These are phyloP conservation scores for Lasiodiplodia hormozganensis DNA, from an alignment of 2,329 filamentous ascomycete species.

Conservation along the genomic window DNA sequence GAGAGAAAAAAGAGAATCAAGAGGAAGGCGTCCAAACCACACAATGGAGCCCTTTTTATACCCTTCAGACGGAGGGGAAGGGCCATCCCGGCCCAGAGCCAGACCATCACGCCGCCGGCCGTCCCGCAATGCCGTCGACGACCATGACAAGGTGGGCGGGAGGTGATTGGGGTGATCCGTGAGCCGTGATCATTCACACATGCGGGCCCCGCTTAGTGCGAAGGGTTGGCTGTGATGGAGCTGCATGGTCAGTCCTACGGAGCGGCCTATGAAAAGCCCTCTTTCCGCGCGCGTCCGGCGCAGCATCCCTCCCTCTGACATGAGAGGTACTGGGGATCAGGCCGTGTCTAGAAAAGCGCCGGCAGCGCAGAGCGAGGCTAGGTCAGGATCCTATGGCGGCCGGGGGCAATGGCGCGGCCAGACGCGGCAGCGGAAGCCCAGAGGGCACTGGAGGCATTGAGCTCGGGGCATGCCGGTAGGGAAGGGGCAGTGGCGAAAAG, in stretches of 20 bases:
- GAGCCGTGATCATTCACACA: slow-evolving; percentile 41
- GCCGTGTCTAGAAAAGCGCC: slow-evolving; percentile 24
- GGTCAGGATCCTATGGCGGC: slow-evolving; percentile 18
- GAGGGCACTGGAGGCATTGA: slow-evolving; percentile 16
- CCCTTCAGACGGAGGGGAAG: slow-evolving; percentile 35
- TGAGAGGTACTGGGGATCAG: slow-evolving; percentile 18
- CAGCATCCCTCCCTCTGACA: slow-evolving; percentile 26
- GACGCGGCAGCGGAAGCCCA: slow-evolving; percentile 10
- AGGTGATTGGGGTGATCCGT: slow-evolving; percentile 44
- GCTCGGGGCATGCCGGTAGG: slow-evolving; percentile 6
- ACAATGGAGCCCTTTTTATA: slow-evolving; percentile 47
- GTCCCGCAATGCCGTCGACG: slow-evolving; percentile 21
- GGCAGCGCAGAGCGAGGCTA: slow-evolving; percentile 8
- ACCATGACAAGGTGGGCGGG: slow-evolving; percentile 25
- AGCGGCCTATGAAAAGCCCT: slow-evolving; percentile 41
- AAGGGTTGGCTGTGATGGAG: slow-evolving; percentile 43
- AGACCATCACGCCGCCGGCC: slow-evolving; percentile 24
- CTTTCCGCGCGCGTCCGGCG: slow-evolving; percentile 37
- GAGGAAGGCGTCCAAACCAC: slow-evolving; percentile 35
- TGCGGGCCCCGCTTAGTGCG: slow-evolving; percentile 43
- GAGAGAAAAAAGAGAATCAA: slow-evolving; percentile 39
- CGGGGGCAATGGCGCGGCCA: slow-evolving; percentile 1
- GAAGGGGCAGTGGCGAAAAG: slow-evolving; percentile 22
- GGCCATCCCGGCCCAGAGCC: slow-evolving; percentile 37
- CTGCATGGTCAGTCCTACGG: slow-evolving; percentile 44